Percentiles rank a stretch among this genome's conserved stretches.
These are phyloP conservation scores for Neocallimastix lanati DNA, from an alignment of 192 early-diverging fungal genomes.

Conservation along the genomic window DNA sequence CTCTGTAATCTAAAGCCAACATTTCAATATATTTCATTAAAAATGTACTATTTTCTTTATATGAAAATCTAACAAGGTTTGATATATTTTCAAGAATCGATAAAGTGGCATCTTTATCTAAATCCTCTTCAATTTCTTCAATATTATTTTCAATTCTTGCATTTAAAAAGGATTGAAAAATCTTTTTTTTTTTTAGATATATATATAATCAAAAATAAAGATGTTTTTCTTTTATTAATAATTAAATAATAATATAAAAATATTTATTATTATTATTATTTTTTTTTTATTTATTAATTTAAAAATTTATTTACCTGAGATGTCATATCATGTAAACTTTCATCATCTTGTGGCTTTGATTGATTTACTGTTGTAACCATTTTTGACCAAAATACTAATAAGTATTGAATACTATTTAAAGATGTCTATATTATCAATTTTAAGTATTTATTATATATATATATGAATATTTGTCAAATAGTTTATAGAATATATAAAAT, in stretches of 20 bases:
- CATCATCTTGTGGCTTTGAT: neutral
- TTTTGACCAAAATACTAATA: slow-evolving; percentile 76
- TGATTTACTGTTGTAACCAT: slow-evolving; percentile 23
- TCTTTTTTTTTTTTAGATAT: no score
- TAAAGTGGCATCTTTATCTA: neutral
- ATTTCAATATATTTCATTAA: neutral
- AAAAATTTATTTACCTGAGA: neutral
- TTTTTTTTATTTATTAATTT: no score
- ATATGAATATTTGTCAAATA: no score
- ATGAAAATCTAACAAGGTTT: neutral
- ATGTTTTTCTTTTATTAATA: no score
- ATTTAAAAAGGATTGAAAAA: neutral
- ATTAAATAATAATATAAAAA: no score
- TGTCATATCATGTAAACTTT: neutral
- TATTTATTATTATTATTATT: no score
- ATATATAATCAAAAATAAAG: no score
- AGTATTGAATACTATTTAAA: slow-evolving; percentile 51
- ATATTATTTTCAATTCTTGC: neutral
- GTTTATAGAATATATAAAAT: neutral
- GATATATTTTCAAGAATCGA: neutral
- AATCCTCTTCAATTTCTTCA: neutral
- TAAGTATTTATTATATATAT: no score
- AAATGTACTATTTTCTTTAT: neutral
- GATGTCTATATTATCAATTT: slow-evolving; percentile 27
- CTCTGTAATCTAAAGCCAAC: neutral